A percentile compares a stretch with the other conserved stretches of the same genome.
Evolutionary conservation across 1,139 yeast species (phyloP).

Genomic region (Nakaseomyces kungkrabaensis): DNA sequence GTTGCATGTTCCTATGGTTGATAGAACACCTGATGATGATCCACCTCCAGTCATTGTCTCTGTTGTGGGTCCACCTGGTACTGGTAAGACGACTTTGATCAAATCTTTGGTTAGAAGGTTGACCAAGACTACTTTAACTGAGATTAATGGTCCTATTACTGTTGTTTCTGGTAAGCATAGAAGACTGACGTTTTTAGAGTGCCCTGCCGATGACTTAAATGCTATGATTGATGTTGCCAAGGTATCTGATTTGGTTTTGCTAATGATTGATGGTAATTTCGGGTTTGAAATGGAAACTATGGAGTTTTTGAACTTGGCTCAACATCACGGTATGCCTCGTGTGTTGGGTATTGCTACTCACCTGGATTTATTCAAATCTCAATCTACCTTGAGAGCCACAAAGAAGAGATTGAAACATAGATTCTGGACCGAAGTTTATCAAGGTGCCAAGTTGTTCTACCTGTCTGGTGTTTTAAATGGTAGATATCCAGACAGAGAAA

Average conservation of each 20-base stretch:
- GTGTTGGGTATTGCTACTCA: conserved; percentile 94
- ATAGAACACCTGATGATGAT: conserved; percentile 92
- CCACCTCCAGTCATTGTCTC: conserved; percentile 97
- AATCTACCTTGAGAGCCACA: conserved; percentile 79
- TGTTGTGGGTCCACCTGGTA: conserved; percentile 98
- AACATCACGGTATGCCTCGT: conserved; percentile 98
- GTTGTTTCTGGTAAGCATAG: conserved; percentile 96
- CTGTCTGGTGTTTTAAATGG: conserved; percentile 95
- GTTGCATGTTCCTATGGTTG: conserved; percentile 95
- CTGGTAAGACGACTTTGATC: conserved; percentile 91
- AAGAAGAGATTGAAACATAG: conserved; percentile 88
- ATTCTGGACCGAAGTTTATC: conserved; percentile 98
- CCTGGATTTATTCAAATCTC: conserved; percentile 85
- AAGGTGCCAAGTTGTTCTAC: conserved; percentile 93
- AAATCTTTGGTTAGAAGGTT: conserved; percentile 79
- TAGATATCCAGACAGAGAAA: conserved; percentile 94
- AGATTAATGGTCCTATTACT: conserved; percentile 91
- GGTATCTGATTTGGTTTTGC: conserved; percentile 81
- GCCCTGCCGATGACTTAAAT: conserved; percentile 74
- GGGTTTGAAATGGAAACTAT: conserved; percentile 99
- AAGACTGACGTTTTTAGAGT: conserved; percentile 86
- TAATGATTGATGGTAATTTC: conserved; percentile 91
- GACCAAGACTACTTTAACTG: conserved; percentile 78
- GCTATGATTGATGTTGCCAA: conserved; percentile 96
- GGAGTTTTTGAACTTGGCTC: conserved; percentile 94